Evolutionary conservation across 768 basidiomycete genomes (phyloP), one percentile per base, ranked within the genome.

Genomic region (Auriscalpium vulgare): DNA sequence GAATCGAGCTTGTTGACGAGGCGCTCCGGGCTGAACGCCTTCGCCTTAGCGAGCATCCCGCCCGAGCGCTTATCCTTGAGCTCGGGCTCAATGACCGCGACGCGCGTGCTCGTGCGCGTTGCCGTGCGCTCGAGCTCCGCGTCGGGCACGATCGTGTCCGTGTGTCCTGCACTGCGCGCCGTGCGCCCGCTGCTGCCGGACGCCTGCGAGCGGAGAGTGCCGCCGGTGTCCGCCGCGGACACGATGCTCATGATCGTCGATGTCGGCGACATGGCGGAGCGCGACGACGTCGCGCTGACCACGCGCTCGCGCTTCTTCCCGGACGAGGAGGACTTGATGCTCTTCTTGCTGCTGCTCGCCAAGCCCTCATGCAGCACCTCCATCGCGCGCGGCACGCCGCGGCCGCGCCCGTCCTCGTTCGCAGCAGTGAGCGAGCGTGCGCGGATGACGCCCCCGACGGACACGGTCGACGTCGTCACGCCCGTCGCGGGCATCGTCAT

Each of bases 381-480:
- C 55, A 62, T 62, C 23, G 58, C 58, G 1, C 52, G 59, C 10
- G 60, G 49, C 17, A 62, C 59, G 5, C 60, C 60, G 13, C 60
- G 60, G 10, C 60, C 52, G 37, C 55, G 58, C 6, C 60, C 51
- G 40, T 52, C 52, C 17, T 59, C 47, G 10, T 59, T 53, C 14
- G 47, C 49, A 19, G 53, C 46, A 3, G 55, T 51, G 21, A 62
- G 52, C 21, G 58, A 60, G 58, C 60, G 60, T 13, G 58, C 50
- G 50, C 60, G 58, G 40, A 62, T 57, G 50, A 62, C 36, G 53
- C 58, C 58, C 29, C 60, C 58, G 1, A 40, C 58, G 38, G 55
- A 56, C 10, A 62, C 60, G 13, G 59, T 62, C 36, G 58, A 60
- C n/a, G 60, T 62, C 50, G 59, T 62, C n/a, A 56, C 35, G n/a